Base-by-base conservation (phyloP, 2,329 filamentous ascomycete genomes). In the Plenodomus biglobosus region DNA sequence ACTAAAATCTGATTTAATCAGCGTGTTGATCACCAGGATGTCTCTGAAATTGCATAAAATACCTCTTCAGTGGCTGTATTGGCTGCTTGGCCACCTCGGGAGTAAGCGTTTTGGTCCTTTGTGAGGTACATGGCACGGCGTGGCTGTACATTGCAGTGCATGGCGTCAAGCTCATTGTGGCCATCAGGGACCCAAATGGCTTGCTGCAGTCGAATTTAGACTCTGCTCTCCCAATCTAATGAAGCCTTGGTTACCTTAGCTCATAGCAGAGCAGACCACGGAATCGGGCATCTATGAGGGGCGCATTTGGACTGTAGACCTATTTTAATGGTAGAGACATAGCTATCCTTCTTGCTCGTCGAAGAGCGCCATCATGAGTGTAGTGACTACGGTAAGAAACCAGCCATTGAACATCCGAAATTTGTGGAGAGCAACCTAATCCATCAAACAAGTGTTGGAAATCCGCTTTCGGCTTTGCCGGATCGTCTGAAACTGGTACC, bases 371-470 rank as follows among this genome's bases (percentile, higher is more conserved):
- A 11, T 27, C 20, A 17, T 36, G 34, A 18, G 41, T 37, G 41
- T 37, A 43, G 13, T 19, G 41, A 8, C 41, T 43, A 20, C 20
- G 36, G 41, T 43, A 43, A n/a, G 36, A 43, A 15, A 43, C 41
- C 41, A 32, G 17, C 41, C 41, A 17, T 43, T n/a, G 15, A 37
- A 24, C 41, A 43, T 37, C 16, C 32, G 41, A 2, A 43, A 37
- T 21, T 43, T 43, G 15, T 43, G 41, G 18, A 43, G 41, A 13
- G 37, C n/a, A 17, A 15, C 13, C 32, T 17, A 43, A 32, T 13
- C 41, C 32, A 22, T 43, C 32, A 15, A 43, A 43, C 15, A 43
- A 32, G 19, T 43, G 41, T 32, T 43, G 41, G n/a, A 43, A 36
- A 5, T 37, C 16, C 7, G 36, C 41, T 38, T 34, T 36, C 11